Base-by-base conservation (phyloP, 2,329 filamentous ascomycete species). In the Penicillium sp. region DNA sequence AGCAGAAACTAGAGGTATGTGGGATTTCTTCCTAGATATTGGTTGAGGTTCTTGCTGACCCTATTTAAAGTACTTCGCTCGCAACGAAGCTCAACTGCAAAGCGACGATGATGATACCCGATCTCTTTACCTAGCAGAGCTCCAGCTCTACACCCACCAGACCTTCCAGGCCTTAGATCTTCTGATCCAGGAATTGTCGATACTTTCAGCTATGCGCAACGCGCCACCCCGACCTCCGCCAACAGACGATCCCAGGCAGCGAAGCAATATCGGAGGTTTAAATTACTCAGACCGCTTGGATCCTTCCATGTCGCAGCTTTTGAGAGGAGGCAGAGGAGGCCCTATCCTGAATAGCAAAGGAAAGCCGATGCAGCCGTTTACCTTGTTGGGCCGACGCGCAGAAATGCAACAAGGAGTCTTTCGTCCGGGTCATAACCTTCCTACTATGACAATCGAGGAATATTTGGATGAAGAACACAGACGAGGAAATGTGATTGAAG, bases 381-480 rank as follows among this genome's bases (percentile, higher is more conserved):
- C 91, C 1, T 80, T 99, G 22, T 80, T 95, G 5, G 87, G 88
- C 56, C 88, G 82, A 62, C 84, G 94, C 36, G 85, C 90, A 59
- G 87, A 91, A 58, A 75, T 96, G 56, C 84, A 87, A 57, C 81
- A 87, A 56, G 88, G 88, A 3, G 93, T 99, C 0, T 99, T 99
- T 75, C 83, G 90, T 53, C 85, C 91, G 0, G 91, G 94, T 8
- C 94, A 99, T 72, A 97, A 90, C 74, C 77, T 99, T 56, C 94
- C 94, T 0, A 97, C 94, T 3, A 97, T 99, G 94, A 90, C 86
- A 1, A 97, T 99, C 59, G 94, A 99, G 65, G 94, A 99, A 77
- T 99, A 97, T 69, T 80, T 99, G 16, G 94, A 95, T 50, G 93
- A 97, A 74, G 94, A 97, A 77, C 83, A 84, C 68, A 83, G 84